These are phyloP conservation scores for Fraxinus excelsior DNA, from an alignment of 257 asterid species.

Conservation along the genomic window DNA sequence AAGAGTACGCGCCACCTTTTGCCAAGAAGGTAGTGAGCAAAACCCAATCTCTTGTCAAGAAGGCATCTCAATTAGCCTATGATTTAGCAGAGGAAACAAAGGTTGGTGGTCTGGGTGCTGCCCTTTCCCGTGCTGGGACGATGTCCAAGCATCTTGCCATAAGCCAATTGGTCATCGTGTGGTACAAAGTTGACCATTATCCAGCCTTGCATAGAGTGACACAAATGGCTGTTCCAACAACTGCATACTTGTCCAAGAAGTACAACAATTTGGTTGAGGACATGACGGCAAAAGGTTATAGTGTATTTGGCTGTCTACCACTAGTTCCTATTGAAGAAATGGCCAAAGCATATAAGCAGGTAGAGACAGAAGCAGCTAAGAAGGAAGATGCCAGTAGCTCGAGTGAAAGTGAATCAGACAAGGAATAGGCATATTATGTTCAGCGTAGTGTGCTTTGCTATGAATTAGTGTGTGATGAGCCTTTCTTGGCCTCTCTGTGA, in stretches of 20 bases:
- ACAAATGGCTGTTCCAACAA: conserved; percentile 43
- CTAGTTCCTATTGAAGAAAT: conserved; percentile 72
- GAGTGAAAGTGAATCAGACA: conserved; percentile 43
- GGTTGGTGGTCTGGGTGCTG: conserved; percentile 60
- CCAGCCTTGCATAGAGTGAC: conserved; percentile 51
- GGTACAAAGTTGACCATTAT: conserved; percentile 45
- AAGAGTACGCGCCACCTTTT: conserved; percentile 56
- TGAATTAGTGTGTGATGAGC: neutral
- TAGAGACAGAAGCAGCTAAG: conserved; percentile 49
- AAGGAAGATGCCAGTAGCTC: conserved; percentile 38
- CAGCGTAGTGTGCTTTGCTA: neutral
- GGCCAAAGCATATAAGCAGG: conserved; percentile 59
- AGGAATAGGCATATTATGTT: conserved; percentile 28
- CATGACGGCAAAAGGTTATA: conserved; percentile 54
- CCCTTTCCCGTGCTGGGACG: conserved; percentile 44
- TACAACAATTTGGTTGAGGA: conserved; percentile 54
- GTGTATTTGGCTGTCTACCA: conserved; percentile 52
- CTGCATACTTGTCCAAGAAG: conserved; percentile 52
- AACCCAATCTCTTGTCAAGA: conserved; percentile 33
- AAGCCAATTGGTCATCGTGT: conserved; percentile 38
- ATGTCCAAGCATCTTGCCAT: conserved; percentile 47
- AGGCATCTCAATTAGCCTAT: conserved; percentile 36
- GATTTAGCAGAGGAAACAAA: conserved; percentile 53
- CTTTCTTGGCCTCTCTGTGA: neutral
- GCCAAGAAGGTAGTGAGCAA: conserved; percentile 45